Base-by-base conservation (phyloP, 176 grass and related monocot species). In the Carex littledalei region DNA sequence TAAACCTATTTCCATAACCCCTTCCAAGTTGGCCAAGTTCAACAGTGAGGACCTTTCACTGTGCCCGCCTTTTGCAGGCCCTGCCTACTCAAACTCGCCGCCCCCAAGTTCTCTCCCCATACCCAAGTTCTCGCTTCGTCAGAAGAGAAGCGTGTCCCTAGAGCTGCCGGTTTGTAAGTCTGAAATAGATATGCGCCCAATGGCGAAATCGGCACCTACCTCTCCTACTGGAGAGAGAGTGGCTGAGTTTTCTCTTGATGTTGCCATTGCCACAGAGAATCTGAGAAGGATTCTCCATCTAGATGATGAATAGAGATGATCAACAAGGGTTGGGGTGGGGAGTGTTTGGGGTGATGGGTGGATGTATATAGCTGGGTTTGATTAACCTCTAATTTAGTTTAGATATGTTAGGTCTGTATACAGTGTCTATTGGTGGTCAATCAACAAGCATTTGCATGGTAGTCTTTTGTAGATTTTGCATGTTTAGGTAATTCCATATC, bases 101-200 rank as follows among this genome's bases (percentile, higher is more conserved):
- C 92, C 94, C 3, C 94, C 94, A 1, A 94, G 94, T 87, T 97
- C 94, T 3, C 84, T 97, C 16, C 94, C 94, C 0, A 93, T 97
- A 20, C 94, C 94, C 21, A 97, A 93, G 82, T 97, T 97, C 86
- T 87, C 94, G 52, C 84, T 97, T 85, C 89, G 88, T 85, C 90
- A 79, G 82, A 97, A 94, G 77, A 88, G 92, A 49, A 93, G 92
- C 1, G 67, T 91, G 24, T 97, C 94, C 2, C 90, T 97, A 2
- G 94, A 94, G 15, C 39, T 97, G 11, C 73, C 87, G n/a, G 52
- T 56, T 86, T 83, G 85, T 71, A 70, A 81, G 20, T 41, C 84
- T 11, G 89, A 58, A 8, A 69, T 87, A 5, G 87, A 63, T 37
- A 56, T 91, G 64, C 86, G 54, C 8, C 86, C 90, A 59, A 61